phyloP scores from a whole-genome alignment of 345 rosid species.

The Salix udensis region DNA sequence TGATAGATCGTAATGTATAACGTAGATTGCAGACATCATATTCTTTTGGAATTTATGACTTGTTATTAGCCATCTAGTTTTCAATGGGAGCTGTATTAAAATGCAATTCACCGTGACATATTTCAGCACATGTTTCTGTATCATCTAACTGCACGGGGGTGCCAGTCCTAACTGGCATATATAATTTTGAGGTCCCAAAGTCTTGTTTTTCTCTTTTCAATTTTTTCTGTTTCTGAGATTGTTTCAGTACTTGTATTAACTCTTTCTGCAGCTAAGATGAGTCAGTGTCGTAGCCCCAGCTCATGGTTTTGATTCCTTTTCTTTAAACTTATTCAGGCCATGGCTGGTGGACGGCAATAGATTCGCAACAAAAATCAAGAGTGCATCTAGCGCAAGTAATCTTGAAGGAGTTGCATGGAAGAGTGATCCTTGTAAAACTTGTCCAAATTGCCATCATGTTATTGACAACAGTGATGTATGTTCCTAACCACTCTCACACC shows the following conservation, averaged over 20 bases:
- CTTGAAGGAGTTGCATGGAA: conserved; percentile 54
- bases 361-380: conserved; percentile 78
- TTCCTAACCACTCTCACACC: not conserved
- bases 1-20: not conserved
- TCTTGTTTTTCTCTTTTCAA: not conserved
- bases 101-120: too few species aligned
- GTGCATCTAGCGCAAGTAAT: conserved; percentile 53
- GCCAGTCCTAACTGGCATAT: not conserved
- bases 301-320: not conserved
- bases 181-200: not conserved
- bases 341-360: conserved; percentile 87
- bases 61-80: too few species aligned
- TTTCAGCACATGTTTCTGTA: too few species aligned
- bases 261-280: not conserved
- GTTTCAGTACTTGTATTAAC: not conserved
- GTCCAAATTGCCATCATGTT: conserved; percentile 70
- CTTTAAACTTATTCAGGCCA: conserved; percentile 42
- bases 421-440: conserved; percentile 78
- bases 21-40: too few species aligned
- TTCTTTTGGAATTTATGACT: too few species aligned
- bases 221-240: not conserved
- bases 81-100: too few species aligned
- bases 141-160: not conserved
- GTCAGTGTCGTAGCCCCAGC: not conserved
- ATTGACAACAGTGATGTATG: conserved; percentile 88